phyloP scores from a whole-genome alignment of 176 grass and related monocot species.

The Oryza meridionalis region DNA sequence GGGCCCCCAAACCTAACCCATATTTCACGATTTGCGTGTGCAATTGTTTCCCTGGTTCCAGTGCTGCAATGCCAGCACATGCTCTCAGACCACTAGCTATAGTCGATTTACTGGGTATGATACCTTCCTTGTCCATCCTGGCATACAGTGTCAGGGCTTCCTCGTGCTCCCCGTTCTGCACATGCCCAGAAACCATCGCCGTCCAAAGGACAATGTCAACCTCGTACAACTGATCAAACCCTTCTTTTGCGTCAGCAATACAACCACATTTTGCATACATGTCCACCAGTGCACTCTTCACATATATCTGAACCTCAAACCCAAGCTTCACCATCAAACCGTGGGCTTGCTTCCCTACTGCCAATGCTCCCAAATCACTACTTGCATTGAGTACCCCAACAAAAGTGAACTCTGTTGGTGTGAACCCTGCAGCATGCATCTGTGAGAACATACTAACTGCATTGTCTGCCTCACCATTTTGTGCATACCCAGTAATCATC shows the following conservation, averaged over 20 bases:
- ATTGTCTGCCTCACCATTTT: slow-evolving; percentile 58
- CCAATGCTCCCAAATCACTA: slow-evolving; percentile 50
- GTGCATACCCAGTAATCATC: slow-evolving; percentile 67
- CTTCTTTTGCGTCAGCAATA: slow-evolving; percentile 62
- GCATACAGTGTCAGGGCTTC: slow-evolving; percentile 66
- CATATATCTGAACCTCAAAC: slow-evolving; percentile 62
- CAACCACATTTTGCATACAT: slow-evolving; percentile 79
- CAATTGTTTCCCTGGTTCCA: slow-evolving; percentile 73
- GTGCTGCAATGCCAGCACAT: slow-evolving; percentile 57
- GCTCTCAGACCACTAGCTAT: slow-evolving; percentile 65
- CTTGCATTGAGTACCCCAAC: slow-evolving; percentile 71
- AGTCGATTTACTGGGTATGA: slow-evolving; percentile 64
- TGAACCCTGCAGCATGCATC: slow-evolving; percentile 64
- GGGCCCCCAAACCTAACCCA: slow-evolving; percentile 54
- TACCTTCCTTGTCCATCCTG: slow-evolving; percentile 61
- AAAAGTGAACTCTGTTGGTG: slow-evolving; percentile 72
- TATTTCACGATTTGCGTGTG: slow-evolving; percentile 67
- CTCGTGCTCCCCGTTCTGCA: slow-evolving; percentile 76
- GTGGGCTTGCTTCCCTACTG: slow-evolving; percentile 65
- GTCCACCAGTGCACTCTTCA: slow-evolving; percentile 74
- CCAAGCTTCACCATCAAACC: slow-evolving; percentile 70
- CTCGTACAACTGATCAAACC: slow-evolving; percentile 62
- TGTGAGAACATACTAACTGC: slow-evolving; percentile 58
- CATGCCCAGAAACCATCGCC: slow-evolving; percentile 64
- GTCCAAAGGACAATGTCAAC: slow-evolving; percentile 70